Conservation (phyloP, 2,329 filamentous ascomycete species). For the Sporothrix sp. region DNA sequence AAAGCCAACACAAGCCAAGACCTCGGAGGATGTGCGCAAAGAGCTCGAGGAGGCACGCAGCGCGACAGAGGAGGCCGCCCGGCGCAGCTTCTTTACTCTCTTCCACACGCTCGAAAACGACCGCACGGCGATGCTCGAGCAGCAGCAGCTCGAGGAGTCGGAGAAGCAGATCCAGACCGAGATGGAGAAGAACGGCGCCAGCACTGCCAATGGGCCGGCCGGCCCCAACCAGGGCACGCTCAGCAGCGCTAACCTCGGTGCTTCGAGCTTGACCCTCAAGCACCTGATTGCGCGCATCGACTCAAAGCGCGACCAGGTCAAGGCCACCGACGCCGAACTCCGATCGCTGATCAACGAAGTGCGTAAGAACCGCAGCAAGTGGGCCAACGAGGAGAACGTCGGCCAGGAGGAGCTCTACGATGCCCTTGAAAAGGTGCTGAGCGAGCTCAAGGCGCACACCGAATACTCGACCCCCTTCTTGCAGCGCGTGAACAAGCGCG, state of each 20-base stretch:
- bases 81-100: constrained; percentile 81
- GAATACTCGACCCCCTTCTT: constrained; percentile 97
- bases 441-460: constrained; percentile 91
- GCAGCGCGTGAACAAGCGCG: constrained; percentile 89
- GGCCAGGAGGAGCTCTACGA: constrained; percentile 98
- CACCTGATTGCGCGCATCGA: constrained; percentile 95
- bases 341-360: constrained; percentile 94
- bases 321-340: constrained; percentile 85
- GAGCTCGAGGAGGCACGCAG: constrained; percentile 87
- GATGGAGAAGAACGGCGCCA: constrained; percentile 58
- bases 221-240: constrained; percentile 69
- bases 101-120: constrained; percentile 96
- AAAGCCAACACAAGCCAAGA: constrained; percentile 44
- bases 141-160: constrained; percentile 91
- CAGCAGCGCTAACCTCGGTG: constrained; percentile 87
- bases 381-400: constrained; percentile 95
- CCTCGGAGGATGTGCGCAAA: constrained; percentile 81
- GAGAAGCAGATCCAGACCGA: constrained; percentile 94
- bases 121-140: constrained; percentile 90
- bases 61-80: constrained; percentile 80
- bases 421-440: constrained; percentile 90
- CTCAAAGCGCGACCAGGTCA: constrained; percentile 79
- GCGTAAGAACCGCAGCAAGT: constrained; percentile 94
- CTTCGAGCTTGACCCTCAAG: constrained; percentile 91
- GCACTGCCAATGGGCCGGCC: constrained; percentile 27